Percentiles rank a stretch among this genome's conserved stretches.
phyloP scores from a whole-genome alignment of 2,329 filamentous ascomycete genomes.

The Pezicula rhizophila region DNA sequence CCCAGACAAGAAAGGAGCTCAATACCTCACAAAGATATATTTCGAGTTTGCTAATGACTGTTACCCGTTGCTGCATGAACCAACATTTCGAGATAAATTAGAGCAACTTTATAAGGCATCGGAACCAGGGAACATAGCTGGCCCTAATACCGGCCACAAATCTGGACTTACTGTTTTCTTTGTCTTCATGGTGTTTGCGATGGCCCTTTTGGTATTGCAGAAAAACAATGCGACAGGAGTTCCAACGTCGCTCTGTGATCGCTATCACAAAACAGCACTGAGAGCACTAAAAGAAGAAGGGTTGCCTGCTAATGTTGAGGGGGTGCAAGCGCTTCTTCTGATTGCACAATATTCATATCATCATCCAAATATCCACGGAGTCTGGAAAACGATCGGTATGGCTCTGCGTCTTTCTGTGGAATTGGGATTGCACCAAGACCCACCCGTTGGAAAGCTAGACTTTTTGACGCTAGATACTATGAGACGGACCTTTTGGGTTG shows the following conservation, averaged over 20 bases:
- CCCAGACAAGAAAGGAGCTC: constrained; percentile 1
- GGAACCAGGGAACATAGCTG: background rate
- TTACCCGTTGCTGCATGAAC: background rate
- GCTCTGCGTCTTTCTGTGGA: constrained; percentile 6
- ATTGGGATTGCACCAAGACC: constrained; percentile 7
- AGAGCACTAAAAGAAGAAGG: background rate
- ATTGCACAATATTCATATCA: constrained; percentile 4
- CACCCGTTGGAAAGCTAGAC: background rate
- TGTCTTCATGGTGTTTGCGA: constrained; percentile 7
- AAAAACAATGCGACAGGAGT: constrained; percentile 2
- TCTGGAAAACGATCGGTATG: constrained; percentile 4
- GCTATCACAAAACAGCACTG: constrained; percentile 1
- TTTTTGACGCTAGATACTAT: constrained; percentile 4
- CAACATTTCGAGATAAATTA: background rate
- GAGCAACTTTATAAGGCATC: background rate
- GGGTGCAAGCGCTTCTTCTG: constrained; percentile 9
- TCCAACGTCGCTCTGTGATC: background rate
- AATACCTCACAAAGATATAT: background rate
- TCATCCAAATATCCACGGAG: constrained; percentile 1
- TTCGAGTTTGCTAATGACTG: background rate
- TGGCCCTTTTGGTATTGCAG: constrained; percentile 3
- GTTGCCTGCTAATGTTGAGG: constrained; percentile 4
- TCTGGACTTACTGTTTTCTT: constrained; percentile 3
- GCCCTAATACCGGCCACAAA: background rate
- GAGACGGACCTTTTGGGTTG: constrained; percentile 9